These are phyloP conservation scores for Stellera chamaejasme DNA, from an alignment of 345 rosid genomes.

Conservation along the genomic window DNA sequence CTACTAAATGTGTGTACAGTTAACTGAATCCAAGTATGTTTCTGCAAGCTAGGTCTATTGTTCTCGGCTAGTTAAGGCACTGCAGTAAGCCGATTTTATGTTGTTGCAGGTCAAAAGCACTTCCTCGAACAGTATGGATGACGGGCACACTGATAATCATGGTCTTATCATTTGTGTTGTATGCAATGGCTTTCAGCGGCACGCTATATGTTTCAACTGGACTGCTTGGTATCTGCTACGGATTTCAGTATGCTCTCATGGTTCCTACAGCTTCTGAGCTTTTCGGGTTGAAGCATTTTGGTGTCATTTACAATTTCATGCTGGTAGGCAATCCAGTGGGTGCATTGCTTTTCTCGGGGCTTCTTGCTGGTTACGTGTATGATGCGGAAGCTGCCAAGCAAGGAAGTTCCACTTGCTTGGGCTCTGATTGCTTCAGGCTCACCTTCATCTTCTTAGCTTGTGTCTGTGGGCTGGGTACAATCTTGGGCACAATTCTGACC, in stretches of 20 bases:
- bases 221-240: constrained; percentile 63
- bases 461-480: constrained; percentile 56
- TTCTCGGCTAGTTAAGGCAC: background rate
- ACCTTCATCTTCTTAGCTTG: constrained; percentile 79
- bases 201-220: constrained; percentile 59
- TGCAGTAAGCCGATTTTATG: constrained; percentile 1
- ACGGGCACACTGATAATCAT: constrained; percentile 42
- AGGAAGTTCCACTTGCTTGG: constrained; percentile 65
- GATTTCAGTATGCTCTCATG: constrained; percentile 55
- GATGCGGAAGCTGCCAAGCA: constrained; percentile 85
- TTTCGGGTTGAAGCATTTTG: constrained; percentile 81
- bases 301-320: constrained; percentile 75
- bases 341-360: constrained; percentile 79
- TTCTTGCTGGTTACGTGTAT: constrained; percentile 72
- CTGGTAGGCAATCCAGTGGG: constrained; percentile 83
- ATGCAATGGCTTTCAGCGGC: constrained; percentile 43
- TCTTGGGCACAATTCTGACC: constrained; percentile 56
- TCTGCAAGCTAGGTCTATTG: too few relatives aligned
- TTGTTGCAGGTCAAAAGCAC: constrained; percentile 40
- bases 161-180: constrained; percentile 52
- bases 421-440: constrained; percentile 70
- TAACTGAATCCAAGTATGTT: too few relatives aligned
- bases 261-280: constrained; percentile 89
- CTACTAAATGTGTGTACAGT: too few relatives aligned
- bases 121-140: constrained; percentile 90